A percentile compares a stretch with the other conserved stretches of the same genome.
phyloP scores from a whole-genome alignment of 768 basidiomycete species.

The Leccinum uliginosum region DNA sequence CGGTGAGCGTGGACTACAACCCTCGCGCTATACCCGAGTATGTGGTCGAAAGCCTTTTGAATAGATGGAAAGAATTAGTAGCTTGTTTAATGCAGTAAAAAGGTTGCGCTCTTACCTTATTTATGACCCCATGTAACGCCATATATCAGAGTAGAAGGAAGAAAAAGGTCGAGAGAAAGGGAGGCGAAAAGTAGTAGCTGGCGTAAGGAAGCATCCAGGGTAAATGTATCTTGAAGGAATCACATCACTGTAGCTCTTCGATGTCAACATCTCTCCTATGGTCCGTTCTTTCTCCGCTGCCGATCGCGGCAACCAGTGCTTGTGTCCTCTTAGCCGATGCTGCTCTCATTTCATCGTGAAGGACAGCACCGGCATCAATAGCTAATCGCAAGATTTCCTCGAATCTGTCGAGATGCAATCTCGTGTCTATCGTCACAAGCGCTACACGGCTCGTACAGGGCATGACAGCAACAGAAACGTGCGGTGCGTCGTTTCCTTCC shows the following conservation, averaged over 20 bases:
- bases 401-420: conserved; percentile 90
- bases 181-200: conserved; percentile 89
- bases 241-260: conserved; percentile 33
- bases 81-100: background rate
- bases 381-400: conserved; percentile 83
- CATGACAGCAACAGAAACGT: conserved; percentile 84
- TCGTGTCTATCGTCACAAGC: conserved; percentile 88
- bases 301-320: conserved; percentile 60
- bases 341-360: conserved; percentile 81
- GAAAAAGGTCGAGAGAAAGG: conserved; percentile 95
- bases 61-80: background rate
- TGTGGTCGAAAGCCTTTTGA: background rate
- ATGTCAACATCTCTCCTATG: conserved; percentile 32
- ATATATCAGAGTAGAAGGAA: conserved; percentile 87
- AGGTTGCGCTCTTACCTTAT: background rate
- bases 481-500: conserved; percentile 89
- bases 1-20: conserved; percentile 2
- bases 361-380: conserved; percentile 66
- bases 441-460: conserved; percentile 84
- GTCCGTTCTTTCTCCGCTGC: conserved; percentile 36
- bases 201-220: conserved; percentile 46
- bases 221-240: conserved; percentile 6
- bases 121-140: conserved; percentile 37
- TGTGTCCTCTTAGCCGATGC: conserved; percentile 63
- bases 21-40: background rate